Evolutionary conservation across 345 rosid genomes (phyloP).

Genomic region (Hibiscus tridactylites): DNA sequence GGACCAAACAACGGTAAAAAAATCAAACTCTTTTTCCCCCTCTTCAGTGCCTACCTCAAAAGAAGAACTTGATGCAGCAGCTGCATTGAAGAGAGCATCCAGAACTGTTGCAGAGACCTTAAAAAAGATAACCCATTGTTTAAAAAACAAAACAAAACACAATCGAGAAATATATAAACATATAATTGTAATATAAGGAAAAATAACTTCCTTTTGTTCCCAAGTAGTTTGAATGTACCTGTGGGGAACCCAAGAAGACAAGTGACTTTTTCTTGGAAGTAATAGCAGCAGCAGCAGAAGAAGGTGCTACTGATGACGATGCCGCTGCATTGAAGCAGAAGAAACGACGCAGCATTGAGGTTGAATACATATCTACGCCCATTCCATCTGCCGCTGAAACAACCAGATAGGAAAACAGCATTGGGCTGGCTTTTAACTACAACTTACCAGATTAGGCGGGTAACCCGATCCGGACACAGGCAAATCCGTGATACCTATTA

Average conservation of each 20-base stretch:
- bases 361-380: constrained; percentile 24
- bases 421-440: too few species aligned
- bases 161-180: neutral
- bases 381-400: too few species aligned
- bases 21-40: neutral
- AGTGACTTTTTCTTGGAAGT: constrained; percentile 59
- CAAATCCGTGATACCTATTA: neutral
- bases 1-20: neutral
- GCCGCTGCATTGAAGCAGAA: constrained; percentile 32
- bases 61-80: constrained; percentile 48
- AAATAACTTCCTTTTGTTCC: neutral
- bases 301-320: constrained; percentile 21
- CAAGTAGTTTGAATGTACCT: constrained; percentile 27
- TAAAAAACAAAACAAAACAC: neutral
- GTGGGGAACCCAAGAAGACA: constrained; percentile 89
- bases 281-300: constrained; percentile 10
- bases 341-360: constrained; percentile 61
- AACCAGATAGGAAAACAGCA: too few species aligned
- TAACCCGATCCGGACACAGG: neutral
- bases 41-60: constrained; percentile 73
- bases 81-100: constrained; percentile 68
- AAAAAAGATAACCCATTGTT: neutral
- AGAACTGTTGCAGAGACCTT: constrained; percentile 80
- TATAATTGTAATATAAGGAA: neutral
- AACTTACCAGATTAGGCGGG: too few species aligned